Evolutionary conservation across 1,284 basidiomycete species (phyloP), one percentile per base, ranked within the genome.

Genomic region (Cutaneotrichosporon spelunceum): DNA sequence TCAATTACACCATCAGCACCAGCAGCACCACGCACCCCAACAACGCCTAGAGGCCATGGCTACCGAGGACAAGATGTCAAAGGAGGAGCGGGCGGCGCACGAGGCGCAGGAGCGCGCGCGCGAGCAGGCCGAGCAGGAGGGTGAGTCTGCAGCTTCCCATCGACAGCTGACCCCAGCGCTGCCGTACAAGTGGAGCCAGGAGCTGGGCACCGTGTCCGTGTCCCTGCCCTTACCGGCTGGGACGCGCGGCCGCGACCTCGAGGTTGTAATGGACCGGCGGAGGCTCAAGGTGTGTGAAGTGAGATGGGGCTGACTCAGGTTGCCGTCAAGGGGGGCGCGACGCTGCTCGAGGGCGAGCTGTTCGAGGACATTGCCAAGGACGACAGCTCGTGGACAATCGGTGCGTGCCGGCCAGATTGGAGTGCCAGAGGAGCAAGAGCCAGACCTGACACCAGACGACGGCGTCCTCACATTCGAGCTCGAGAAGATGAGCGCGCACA

Each of bases 331-430:
- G 89, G 89, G 23, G 82, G 89, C 66, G 13, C 61, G 3, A 89
- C 91, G 29, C 85, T 98, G 72, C 75, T 96, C 72, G 84, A 86
- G 30, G 96, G 96, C n/a, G 89, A 95, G 64, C 83, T 99, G 27
- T 93, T 91, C 79, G 88, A 89, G 70, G 92, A 94, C 62, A 88
- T 99, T 81, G 93, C 93, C 72, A 82, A 93, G 55, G 96, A 98
- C 65, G 96, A 99, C 59, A 96, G 93, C 66, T 97, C 93, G 23
- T 99, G 96, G 96, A 93, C 91, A 5, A 77, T 99, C 47, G 88
- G 94, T 94, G 68, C 62, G 87, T 82, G 1, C 30, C 23, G 36
- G 1, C 9, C 24, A 29, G 34, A 30, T 2, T 6, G 5, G 10
- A 9, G 6, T 23, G 26, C 24, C 3, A 13, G 23, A 24, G 4